Percentiles rank a stretch among this genome's conserved stretches.
Evolutionary conservation across 257 asterid genomes (phyloP).

Genomic region (Coffea canephora): DNA sequence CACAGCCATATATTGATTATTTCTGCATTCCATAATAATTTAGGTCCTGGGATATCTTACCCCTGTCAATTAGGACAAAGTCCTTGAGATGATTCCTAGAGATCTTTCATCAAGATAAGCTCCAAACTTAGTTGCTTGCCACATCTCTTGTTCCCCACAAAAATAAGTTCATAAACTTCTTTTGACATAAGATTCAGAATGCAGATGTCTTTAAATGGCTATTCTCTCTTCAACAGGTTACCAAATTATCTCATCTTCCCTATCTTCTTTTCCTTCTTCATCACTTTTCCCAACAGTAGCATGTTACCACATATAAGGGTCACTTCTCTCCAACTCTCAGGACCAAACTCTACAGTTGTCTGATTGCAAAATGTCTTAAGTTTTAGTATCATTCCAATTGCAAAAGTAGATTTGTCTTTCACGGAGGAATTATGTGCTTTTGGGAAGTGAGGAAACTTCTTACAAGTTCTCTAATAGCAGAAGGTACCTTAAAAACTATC

Average conservation of each 20-base stretch:
- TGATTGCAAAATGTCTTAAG: neutral
- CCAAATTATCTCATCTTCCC: neutral
- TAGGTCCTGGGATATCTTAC: neutral
- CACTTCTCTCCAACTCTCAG: neutral
- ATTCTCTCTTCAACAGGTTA: neutral
- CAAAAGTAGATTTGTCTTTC: neutral
- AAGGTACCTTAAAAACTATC: neutral
- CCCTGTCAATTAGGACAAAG: neutral
- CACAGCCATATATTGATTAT: neutral
- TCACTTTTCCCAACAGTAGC: neutral
- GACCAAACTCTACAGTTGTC: neutral
- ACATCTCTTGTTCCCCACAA: neutral
- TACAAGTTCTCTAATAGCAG: neutral
- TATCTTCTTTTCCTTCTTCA: neutral
- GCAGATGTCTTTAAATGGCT: neutral
- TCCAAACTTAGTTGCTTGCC: neutral
- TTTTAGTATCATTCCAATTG: neutral
- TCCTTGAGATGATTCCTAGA: neutral
- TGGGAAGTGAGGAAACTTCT: neutral
- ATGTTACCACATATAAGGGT: neutral
- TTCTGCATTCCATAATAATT: no score
- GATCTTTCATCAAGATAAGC: neutral
- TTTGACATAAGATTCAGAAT: neutral
- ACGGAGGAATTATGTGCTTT: neutral
- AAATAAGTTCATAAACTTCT: neutral